Conservation (phyloP, 768 basidiomycete species). For the Clavaria fumosa region DNA sequence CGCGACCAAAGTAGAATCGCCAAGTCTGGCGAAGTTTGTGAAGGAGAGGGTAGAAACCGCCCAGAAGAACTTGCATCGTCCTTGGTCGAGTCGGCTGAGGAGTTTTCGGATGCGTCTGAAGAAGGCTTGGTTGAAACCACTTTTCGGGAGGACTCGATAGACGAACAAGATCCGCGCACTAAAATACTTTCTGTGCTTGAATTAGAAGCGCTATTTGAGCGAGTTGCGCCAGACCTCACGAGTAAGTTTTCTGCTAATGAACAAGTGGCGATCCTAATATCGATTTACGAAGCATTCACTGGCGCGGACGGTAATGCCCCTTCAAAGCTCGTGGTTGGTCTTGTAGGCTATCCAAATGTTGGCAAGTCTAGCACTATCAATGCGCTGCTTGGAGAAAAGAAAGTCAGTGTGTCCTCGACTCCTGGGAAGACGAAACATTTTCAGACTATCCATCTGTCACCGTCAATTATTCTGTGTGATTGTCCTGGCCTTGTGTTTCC, state of each 20-base stretch:
- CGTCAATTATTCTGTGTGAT: conserved; percentile 78
- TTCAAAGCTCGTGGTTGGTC: conserved; percentile 60
- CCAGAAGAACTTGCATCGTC: too few relatives aligned
- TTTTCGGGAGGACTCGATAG: conserved; percentile 35
- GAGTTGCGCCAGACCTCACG: conserved; percentile 52
- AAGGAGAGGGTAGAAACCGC: too few relatives aligned
- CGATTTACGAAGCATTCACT: conserved; percentile 36
- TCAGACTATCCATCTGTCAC: conserved; percentile 92
- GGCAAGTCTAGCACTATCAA: conserved; percentile 99
- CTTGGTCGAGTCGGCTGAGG: too few relatives aligned
- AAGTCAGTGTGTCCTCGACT: conserved; percentile 95
- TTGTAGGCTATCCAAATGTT: conserved; percentile 97
- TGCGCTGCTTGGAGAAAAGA: conserved; percentile 87
- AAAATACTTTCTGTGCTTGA: conserved; percentile 75
- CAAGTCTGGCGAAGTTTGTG: too few relatives aligned
- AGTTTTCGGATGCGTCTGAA: too few relatives aligned
- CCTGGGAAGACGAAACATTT: conserved; percentile 99
- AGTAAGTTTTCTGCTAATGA: conserved; percentile 25
- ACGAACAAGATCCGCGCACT: conserved; percentile 46
- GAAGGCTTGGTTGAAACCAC: conserved; percentile 29
- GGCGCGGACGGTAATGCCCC: conserved; percentile 41
- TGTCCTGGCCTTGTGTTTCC: conserved; percentile 98
- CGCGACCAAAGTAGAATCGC: too few relatives aligned
- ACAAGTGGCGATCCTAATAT: conserved; percentile 3
- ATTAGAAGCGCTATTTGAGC: conserved; percentile 69